Evolutionary conservation across 1,284 basidiomycete genomes (phyloP).

Genomic region (Neotropicomus parvogracilis): DNA sequence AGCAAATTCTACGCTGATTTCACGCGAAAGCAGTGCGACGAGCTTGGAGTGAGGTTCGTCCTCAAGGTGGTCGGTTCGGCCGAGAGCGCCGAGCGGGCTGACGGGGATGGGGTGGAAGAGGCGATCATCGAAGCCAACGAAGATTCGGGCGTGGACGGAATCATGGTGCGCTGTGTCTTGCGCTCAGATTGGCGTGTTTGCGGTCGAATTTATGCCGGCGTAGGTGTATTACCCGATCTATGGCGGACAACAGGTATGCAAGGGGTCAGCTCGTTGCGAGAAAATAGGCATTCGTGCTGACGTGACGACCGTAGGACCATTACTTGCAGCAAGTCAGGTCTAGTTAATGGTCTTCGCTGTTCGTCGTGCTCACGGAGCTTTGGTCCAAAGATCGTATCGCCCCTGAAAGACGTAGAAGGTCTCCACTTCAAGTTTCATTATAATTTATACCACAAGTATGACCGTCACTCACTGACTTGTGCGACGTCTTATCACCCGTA

Average conservation of each 20-base stretch:
- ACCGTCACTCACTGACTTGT: not conserved
- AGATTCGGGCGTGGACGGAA: constrained; percentile 83
- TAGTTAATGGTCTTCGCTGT: not conserved
- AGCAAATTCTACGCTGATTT: constrained; percentile 93
- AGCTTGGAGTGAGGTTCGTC: constrained; percentile 85
- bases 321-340: constrained; percentile 82
- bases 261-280: not conserved
- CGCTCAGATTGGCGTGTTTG: too few species aligned
- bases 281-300: constrained; percentile 5
- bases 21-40: constrained; percentile 87
- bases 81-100: constrained; percentile 35
- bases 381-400: constrained; percentile 69
- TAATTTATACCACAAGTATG: constrained; percentile 94
- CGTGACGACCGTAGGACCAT: constrained; percentile 64
- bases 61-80: constrained; percentile 72
- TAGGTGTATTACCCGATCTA: constrained; percentile 94
- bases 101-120: constrained; percentile 82
- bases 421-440: constrained; percentile 95
- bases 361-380: not conserved
- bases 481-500: not conserved
- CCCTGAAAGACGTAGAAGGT: constrained; percentile 96
- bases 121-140: constrained; percentile 94
- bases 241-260: constrained; percentile 73
- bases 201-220: not conserved
- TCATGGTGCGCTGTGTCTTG: constrained; percentile 68